phyloP scores from a whole-genome alignment of 805 yeast species.

The Ogataea nitratoaversa region DNA sequence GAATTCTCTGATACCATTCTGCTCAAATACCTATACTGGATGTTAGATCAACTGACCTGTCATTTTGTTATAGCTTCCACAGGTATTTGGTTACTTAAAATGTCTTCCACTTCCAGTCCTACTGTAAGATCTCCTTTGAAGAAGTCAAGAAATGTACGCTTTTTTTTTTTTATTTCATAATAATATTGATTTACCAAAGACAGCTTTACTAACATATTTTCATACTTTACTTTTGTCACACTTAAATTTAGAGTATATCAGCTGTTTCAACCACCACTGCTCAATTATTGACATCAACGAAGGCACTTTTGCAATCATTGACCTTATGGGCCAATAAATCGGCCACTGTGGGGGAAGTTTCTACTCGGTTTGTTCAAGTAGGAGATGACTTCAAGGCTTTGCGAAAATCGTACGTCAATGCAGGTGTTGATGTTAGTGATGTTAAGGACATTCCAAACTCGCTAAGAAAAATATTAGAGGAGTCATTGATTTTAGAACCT shows the following conservation, averaged over 20 bases:
- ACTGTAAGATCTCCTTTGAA: neutral
- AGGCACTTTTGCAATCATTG: slow-evolving; percentile 77
- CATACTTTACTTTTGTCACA: neutral
- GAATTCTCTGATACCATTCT: too few species aligned
- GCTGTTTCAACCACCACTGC: slow-evolving; percentile 61
- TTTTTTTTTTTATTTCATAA: neutral
- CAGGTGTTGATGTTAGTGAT: slow-evolving; percentile 78
- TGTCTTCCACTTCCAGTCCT: neutral
- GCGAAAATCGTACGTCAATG: slow-evolving; percentile 69
- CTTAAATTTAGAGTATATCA: slow-evolving; percentile 52
- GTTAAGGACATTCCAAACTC: slow-evolving; percentile 88
- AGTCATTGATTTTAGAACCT: slow-evolving; percentile 80
- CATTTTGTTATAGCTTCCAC: too few species aligned
- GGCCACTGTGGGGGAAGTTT: slow-evolving; percentile 80
- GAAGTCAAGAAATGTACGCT: neutral
- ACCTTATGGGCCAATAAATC: slow-evolving; percentile 85
- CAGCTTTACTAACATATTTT: slow-evolving; percentile 3
- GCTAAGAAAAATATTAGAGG: slow-evolving; percentile 74
- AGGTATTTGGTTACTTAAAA: too few species aligned
- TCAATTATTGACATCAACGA: slow-evolving; percentile 74
- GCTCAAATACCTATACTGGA: too few species aligned
- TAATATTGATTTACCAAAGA: neutral
- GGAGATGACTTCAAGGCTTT: slow-evolving; percentile 93
- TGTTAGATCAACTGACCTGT: too few species aligned
- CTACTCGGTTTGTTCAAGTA: slow-evolving; percentile 83